Base-by-base conservation (phyloP, 768 basidiomycete genomes). In the Mycena rebaudengoi region DNA sequence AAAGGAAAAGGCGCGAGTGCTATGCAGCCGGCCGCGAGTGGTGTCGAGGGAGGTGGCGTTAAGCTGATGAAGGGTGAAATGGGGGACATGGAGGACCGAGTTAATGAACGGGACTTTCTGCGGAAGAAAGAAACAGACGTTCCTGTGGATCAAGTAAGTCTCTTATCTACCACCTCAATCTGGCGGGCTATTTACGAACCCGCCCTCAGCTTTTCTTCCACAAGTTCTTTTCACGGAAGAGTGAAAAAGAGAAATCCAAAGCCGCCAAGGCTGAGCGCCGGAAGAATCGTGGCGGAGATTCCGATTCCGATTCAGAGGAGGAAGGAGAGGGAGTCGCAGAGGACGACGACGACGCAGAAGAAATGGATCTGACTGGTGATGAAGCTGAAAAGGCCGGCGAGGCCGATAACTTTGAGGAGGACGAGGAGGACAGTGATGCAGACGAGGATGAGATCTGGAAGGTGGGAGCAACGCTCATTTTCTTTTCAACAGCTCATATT, bases 11-110 rank as follows among this genome's bases (percentile, higher is more conserved):
- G 96, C n/a, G 83, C 87, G 0, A 94, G 91, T 64, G 92, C 93
- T 56, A 99, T 99, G 98, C 97, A 99, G 78, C 95, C 95, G n/a
- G 88, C 90, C 1, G 91, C 91, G 7, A 85, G 84, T 48, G 83
- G 81, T 1, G 68, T 85, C n/a, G 90, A 90, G 60, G 81, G 84
- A 13, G 78, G 79, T 2, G 88, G 92, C 3, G 88, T 94, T 39
- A 94, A 91, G 77, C 83, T 95, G 40, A 73, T 88, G 44, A 88
- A 85, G 70, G 88, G 89, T 4, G 86, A 90, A 59, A 79, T 84
- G 29, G 78, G 76, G 48, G 76, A 79, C 4, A 71, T 73, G 52
- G 78, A 71, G 20, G 79, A 77, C 25, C 71, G 84, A 63, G 87
- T 96, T 50, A 96, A 98, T 70, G 88, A 91, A 37, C 87, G 87